Base-by-base conservation (phyloP, 495 filamentous ascomycete genomes). In the Stereocaulon alpinum region DNA sequence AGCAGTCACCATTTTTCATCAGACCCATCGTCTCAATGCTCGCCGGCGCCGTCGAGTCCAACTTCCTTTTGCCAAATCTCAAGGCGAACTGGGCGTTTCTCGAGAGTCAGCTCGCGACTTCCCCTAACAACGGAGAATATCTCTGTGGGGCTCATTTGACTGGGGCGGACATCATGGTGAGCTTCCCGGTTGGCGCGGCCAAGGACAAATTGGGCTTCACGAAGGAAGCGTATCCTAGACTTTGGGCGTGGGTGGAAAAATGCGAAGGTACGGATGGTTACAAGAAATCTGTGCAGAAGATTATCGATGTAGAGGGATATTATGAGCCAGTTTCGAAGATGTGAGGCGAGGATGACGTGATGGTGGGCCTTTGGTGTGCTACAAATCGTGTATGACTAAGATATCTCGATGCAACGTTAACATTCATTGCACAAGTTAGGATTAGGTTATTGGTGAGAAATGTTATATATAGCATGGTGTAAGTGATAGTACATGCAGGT, bases 1-100 rank as follows among this genome's bases (percentile, higher is more conserved):
- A 79, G 14, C 71, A 82, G 5, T 79, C 83, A 6, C 90, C 90
- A 2, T 95, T 95, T 79, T 90, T 95, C 76, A 73, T 96, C 68
- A 86, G 84, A 44, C 89, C 88, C 18, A 79, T 96, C 59, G 86
- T 87, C 9, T 67, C 72, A 17, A 68, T 78, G 18, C 81, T 95
- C 15, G 82, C 82, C 41, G 71, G 72, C 59, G 81, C 83, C 34
- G 72, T 95, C 30, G 73, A 84, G 30, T 66, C 72, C 3, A 66
- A 64, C 11, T 90, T 83, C 65, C 69, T 94, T 32, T 70, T 76
- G 7, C 82, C 82, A 20, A 85, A 88, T 51, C 72, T 87, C 45
- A 73, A 79, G 47, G 74, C 74, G 14, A 79, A 93, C 53, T 78
- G 92, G 30, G 70, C 69, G 12, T 92, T 94, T 70, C 67, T 96